Percentiles rank a stretch among this genome's conserved stretches.
These are phyloP conservation scores for Aspergillus indologenus DNA, from an alignment of 495 filamentous ascomycete genomes.

Conservation along the genomic window DNA sequence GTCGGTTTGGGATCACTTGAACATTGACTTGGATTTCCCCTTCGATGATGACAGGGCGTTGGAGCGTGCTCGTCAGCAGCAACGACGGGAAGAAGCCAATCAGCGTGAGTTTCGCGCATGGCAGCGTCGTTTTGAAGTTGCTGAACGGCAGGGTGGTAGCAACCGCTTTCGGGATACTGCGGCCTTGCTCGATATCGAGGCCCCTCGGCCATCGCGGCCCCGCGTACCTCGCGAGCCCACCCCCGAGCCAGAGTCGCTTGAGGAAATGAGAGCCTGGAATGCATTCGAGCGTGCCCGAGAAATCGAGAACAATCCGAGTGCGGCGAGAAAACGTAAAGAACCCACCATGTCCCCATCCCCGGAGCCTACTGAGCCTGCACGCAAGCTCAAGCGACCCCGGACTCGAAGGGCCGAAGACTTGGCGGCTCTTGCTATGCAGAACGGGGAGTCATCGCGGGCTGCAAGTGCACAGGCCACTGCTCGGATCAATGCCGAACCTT, in stretches of 20 bases:
- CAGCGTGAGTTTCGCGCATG: conserved; percentile 67
- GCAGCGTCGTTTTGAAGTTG: conserved; percentile 77
- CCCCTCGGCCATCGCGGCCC: conserved; percentile 42
- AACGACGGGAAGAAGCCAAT: conserved; percentile 57
- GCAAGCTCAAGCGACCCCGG: conserved; percentile 81
- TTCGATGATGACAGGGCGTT: conserved; percentile 68
- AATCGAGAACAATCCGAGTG: conserved; percentile 51
- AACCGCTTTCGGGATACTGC: conserved; percentile 66
- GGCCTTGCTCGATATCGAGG: conserved; percentile 47
- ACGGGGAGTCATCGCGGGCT: conserved; percentile 46
- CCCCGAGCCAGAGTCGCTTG: conserved; percentile 64
- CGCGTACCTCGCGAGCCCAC: conserved; percentile 45
- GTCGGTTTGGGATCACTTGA: conserved; percentile 60
- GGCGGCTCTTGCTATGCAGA: conserved; percentile 39
- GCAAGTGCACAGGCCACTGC: conserved; percentile 29
- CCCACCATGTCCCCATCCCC: conserved; percentile 66
- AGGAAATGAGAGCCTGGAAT: conserved; percentile 84
- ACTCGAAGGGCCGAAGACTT: conserved; percentile 56
- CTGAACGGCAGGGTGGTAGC: conserved; percentile 72
- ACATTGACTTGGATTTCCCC: conserved; percentile 84
- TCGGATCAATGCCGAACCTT: conserved; percentile 32
- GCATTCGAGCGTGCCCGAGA: conserved; percentile 81
- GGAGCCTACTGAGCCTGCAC: conserved; percentile 61
- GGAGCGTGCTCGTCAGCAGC: conserved; percentile 49
- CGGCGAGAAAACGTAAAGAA: conserved; percentile 73